Evolutionary conservation across 1,139 yeast genomes (phyloP), one percentile per base, ranked within the genome.

Genomic region (Kodamaea ohmeri): DNA sequence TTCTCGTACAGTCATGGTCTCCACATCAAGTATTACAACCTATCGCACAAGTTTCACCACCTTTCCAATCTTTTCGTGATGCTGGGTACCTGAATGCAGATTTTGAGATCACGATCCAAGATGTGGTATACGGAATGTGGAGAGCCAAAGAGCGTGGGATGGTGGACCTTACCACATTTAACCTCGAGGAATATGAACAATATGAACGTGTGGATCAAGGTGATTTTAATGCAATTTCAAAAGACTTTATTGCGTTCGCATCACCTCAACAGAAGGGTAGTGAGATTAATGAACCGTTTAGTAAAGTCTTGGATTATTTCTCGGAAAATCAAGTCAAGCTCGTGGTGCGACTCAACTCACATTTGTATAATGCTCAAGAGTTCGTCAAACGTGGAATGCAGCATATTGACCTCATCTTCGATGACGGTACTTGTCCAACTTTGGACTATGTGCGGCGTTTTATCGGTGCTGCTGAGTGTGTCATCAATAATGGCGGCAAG

Each of bases 1-100:
- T 92, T 0, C 67, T 92, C 44, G 90, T 92, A 13, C 98, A 92
- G 59, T 83, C 90, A 14, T 92, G 98, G 98, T 89, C 97, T 1
- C 98, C 98, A 0, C 98, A 92, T 60, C 92, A 92, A 60, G 98
- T 92, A 0, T 67, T 92, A 47, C 97, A 95, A 46, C 98, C 98
- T 1, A 77, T 92, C 39, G 80, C 95, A 3, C 97, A 92, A 58
- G 80, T 84, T 3, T 92, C 85, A 36, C 97, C 96, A 1, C 97
- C 98, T 2, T 83, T 90, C 51, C 90, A 85, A 82, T 83, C 92
- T 1, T 92, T 90, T 60, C 73, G 98, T 58, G 98, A 92, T 60
- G 98, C 98, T 0, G 98, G 98, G 2, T 92, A 92, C 60, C 86
- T 96, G 4, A 83, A 82, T 42, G 96, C 97, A 0, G 98, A 92